phyloP scores from a whole-genome alignment of 2,329 filamentous ascomycete species.

The Sclerotinia trifoliorum region DNA sequence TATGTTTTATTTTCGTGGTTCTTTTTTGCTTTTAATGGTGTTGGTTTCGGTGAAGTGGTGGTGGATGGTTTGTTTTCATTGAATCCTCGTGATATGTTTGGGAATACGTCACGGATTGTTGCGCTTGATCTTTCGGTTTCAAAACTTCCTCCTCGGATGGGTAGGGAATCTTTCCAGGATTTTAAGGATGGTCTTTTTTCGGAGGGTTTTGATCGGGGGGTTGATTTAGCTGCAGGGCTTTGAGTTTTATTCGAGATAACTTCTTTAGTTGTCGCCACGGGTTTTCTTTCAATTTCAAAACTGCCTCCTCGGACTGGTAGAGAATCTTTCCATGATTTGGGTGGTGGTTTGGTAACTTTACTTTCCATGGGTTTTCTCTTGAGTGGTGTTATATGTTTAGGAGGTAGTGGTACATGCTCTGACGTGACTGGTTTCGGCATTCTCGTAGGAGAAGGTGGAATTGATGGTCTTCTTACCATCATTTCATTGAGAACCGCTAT shows the following conservation, averaged over 20 bases:
- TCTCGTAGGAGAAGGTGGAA: constrained; percentile 15
- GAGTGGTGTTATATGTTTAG: constrained; percentile 17
- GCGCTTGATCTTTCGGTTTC: neutral
- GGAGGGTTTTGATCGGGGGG: neutral
- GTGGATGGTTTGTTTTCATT: too few species aligned
- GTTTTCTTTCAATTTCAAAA: constrained; percentile 9
- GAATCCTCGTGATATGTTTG: neutral
- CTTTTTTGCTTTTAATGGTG: neutral
- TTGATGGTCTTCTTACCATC: constrained; percentile 24
- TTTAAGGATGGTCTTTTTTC: neutral
- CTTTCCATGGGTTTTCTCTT: constrained; percentile 20
- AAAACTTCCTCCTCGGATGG: neutral
- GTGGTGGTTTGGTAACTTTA: neutral
- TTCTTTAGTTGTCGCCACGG: neutral
- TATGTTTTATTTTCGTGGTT: too few species aligned
- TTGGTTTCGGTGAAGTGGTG: neutral
- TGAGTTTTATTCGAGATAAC: neutral
- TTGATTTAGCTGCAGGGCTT: rapidly evolving
- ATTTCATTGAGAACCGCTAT: constrained; percentile 28
- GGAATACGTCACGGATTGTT: neutral
- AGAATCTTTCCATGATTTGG: constrained; percentile 7
- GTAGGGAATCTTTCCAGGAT: constrained; percentile 6
- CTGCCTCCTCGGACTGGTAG: neutral
- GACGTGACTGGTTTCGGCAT: neutral
- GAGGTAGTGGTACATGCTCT: neutral